A percentile compares a stretch with the other conserved stretches of the same genome.
Evolutionary conservation across 176 grass and related monocot genomes (phyloP).

Genomic region (Puccinellia tenuiflora): DNA sequence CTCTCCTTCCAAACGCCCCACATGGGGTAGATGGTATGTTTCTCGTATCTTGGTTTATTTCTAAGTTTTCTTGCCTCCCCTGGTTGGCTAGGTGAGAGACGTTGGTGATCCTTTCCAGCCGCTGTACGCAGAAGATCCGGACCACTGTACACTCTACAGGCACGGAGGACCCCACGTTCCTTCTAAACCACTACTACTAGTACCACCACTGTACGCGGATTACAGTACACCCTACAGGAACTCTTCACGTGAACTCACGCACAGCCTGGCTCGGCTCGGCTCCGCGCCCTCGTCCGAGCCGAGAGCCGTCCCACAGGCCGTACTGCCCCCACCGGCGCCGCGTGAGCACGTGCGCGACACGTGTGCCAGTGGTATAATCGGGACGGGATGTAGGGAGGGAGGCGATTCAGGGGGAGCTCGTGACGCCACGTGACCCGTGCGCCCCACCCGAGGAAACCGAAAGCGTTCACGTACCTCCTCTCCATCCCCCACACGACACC

Average conservation of each 20-base stretch:
- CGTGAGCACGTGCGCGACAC: constrained; percentile 32
- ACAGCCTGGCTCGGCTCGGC: neutral
- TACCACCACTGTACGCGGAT: neutral
- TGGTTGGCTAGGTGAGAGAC: neutral
- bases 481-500: fast-evolving
- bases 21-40: too few species aligned
- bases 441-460: neutral
- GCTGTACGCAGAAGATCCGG: neutral
- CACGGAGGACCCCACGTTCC: neutral
- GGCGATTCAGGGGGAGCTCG: constrained; percentile 24
- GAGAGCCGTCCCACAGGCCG: neutral
- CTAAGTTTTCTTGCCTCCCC: too few species aligned
- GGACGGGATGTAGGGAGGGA: neutral
- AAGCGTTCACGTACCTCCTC: neutral
- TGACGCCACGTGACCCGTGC: constrained; percentile 46
- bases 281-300: neutral
- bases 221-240: too few species aligned
- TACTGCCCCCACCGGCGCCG: neutral
- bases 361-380: neutral
- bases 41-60: too few species aligned
- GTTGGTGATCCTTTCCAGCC: too few species aligned
- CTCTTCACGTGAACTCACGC: neutral
- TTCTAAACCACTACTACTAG: neutral
- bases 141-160: neutral
- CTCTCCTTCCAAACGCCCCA: too few species aligned